phyloP scores from a whole-genome alignment of 495 filamentous ascomycete species.

The Penicillium canariense region DNA sequence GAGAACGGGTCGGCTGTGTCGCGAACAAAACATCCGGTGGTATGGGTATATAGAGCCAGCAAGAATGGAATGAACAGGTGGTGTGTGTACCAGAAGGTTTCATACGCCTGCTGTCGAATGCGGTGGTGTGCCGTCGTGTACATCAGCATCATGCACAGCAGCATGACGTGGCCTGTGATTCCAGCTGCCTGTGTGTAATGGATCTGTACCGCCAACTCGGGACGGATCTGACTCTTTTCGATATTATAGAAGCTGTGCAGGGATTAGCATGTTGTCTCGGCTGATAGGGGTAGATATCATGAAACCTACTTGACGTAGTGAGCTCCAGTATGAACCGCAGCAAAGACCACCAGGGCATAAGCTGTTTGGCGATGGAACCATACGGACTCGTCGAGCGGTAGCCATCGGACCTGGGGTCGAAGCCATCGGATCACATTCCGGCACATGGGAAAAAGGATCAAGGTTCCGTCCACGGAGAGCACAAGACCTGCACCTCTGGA shows the following conservation, averaged over 20 bases:
- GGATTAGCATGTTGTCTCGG: conserved; percentile 23
- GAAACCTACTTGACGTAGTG: conserved; percentile 94
- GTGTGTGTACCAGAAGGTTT: conserved; percentile 99
- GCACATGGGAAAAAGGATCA: conserved; percentile 95
- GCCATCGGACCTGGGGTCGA: conserved; percentile 80
- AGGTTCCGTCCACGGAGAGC: conserved; percentile 74
- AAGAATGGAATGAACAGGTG: conserved; percentile 97
- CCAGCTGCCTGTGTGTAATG: conserved; percentile 88
- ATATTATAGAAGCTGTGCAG: conserved; percentile 84
- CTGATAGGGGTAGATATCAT: conserved; percentile 12
- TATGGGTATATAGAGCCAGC: conserved; percentile 91
- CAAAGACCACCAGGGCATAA: conserved; percentile 82
- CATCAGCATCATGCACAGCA: conserved; percentile 97
- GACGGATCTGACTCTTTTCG: conserved; percentile 79
- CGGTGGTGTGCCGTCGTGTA: conserved; percentile 92
- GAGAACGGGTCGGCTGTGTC: conserved; percentile 68
- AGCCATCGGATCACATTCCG: conserved; percentile 79
- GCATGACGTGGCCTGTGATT: conserved; percentile 96
- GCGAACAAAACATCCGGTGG: conserved; percentile 92
- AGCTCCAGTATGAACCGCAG: conserved; percentile 67
- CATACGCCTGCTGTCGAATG: conserved; percentile 94
- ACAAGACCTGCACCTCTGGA: conserved; percentile 88
- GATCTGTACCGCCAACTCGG: conserved; percentile 81
- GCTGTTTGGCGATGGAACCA: conserved; percentile 98
- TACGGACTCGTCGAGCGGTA: conserved; percentile 90